Evolutionary conservation across 192 early-diverging fungal species (phyloP), one percentile per base, ranked within the genome.

Genomic region (Backusella parvicylindrica): DNA sequence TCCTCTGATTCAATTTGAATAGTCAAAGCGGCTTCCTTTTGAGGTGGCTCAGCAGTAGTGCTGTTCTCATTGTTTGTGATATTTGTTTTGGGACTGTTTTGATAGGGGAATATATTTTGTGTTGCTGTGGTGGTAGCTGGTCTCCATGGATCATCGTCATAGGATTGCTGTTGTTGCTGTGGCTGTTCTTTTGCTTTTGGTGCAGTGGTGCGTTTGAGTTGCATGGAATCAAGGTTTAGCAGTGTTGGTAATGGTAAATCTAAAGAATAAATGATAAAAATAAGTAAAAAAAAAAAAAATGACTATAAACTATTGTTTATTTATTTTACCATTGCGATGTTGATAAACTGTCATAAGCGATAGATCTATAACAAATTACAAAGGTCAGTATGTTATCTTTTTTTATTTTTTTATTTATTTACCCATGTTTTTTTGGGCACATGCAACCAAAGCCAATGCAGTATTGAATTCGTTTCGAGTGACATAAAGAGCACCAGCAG

Each of bases 381-480:
- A 36, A 26, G 18, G 21, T 9, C 12, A 41, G 15, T 13, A 13
- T 18, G 3, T 56, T 6, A n/a, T 2, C 6, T 26, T 28, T 28
- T 28, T 13, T 12, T 26, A 3, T 56, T 56, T 3, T 6, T n/a
- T 1, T 50, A n/a, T 1, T 38, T 23, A 43, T 31, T 70, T 77
- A 83, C 82, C 78, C 90, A 93, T 92, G 84, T 93, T 88, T 76
- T 93, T 93, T 71, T 93, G 92, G 1, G 92, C 92, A 76, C 92
- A 78, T 8, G 86, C 92, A 1, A 85, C 79, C 70, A 93, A 84
- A 13, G 91, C 92, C 38, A 93, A 79, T 5, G 91, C 88, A 65
- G 90, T 79, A 49, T 91, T 91, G 77, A 91, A 92, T 79, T 92
- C 92, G 75, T 85, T 88, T 75, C 80, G 84, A 32, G 83, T 83